A percentile compares a stretch with the other conserved stretches of the same genome.
Evolutionary conservation across 805 yeast genomes (phyloP).

Genomic region (Ogataea methylovora): DNA sequence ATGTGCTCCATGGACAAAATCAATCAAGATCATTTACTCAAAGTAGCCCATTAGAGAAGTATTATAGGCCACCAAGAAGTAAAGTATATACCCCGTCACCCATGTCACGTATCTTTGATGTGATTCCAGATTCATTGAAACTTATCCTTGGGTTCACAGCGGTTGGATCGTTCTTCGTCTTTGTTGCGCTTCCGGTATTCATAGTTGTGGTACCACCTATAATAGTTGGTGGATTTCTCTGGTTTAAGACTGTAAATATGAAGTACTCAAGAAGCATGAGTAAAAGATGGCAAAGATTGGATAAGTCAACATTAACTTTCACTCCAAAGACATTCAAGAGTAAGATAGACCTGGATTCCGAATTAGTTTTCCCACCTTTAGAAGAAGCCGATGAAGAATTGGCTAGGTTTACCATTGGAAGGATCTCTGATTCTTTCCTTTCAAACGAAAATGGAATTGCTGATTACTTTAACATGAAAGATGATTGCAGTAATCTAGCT

Average conservation of each 20-base stretch:
- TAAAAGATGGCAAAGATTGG: slow-evolving; percentile 15
- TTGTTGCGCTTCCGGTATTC: slow-evolving; percentile 24
- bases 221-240: slow-evolving; percentile 17
- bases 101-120: slow-evolving; percentile 10
- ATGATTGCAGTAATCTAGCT: slow-evolving; percentile 18
- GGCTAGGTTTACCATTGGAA: slow-evolving; percentile 22
- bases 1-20: too few relatives aligned
- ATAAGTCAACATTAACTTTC: slow-evolving; percentile 18
- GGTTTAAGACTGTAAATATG: slow-evolving; percentile 8
- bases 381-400: slow-evolving; percentile 21
- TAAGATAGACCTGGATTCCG: slow-evolving; percentile 1
- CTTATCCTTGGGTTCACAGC: slow-evolving; percentile 17
- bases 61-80: slow-evolving; percentile 17
- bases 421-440: slow-evolving; percentile 23
- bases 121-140: slow-evolving; percentile 23
- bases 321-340: slow-evolving; percentile 7
- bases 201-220: slow-evolving; percentile 25
- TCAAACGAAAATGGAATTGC: slow-evolving; percentile 22
- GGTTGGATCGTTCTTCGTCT: slow-evolving; percentile 19
- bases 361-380: slow-evolving; percentile 14
- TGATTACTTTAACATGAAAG: slow-evolving; percentile 14
- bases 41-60: not conserved
- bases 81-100: slow-evolving; percentile 10
- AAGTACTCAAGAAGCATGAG: slow-evolving; percentile 9
- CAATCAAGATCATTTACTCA: not conserved